Conservation (phyloP, 148 eudicot species). For the Amaranthus palmeri region DNA sequence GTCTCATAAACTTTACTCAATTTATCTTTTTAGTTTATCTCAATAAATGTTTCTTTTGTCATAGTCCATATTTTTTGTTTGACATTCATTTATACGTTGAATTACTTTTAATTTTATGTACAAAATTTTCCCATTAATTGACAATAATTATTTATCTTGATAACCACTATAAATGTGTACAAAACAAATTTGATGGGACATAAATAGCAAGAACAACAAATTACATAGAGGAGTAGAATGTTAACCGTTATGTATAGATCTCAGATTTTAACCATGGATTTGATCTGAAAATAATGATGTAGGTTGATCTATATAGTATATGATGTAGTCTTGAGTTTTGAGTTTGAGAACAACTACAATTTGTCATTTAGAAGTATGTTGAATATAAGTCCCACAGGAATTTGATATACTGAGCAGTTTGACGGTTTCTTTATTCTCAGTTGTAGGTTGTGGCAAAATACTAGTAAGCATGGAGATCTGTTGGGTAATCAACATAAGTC, state of each 20-base stretch:
- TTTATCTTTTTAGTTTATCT: too few relatives aligned
- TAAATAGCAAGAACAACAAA: too few relatives aligned
- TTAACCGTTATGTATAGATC: not conserved
- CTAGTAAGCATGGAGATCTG: not conserved
- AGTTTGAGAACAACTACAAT: not conserved
- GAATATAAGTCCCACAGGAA: not conserved
- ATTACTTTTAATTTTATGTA: too few relatives aligned
- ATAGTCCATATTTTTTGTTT: too few relatives aligned
- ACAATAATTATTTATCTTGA: too few relatives aligned
- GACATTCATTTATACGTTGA: too few relatives aligned
- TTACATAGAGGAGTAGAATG: too few relatives aligned
- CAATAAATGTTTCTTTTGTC: too few relatives aligned
- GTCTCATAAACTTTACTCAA: too few relatives aligned
- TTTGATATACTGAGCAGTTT: not conserved
- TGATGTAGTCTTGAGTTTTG: not conserved
- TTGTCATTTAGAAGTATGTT: not conserved
- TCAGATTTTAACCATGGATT: not conserved
- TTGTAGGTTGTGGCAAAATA: not conserved
- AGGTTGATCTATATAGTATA: not conserved
- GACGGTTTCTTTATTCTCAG: not conserved
- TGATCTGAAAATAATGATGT: slow-evolving; percentile 1
- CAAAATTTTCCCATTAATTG: too few relatives aligned
- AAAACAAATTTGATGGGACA: too few relatives aligned
- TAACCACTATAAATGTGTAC: too few relatives aligned
- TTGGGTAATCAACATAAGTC: not conserved